Conservation (phyloP, 2,329 filamentous ascomycete species). For the Cladosporium sp. region DNA sequence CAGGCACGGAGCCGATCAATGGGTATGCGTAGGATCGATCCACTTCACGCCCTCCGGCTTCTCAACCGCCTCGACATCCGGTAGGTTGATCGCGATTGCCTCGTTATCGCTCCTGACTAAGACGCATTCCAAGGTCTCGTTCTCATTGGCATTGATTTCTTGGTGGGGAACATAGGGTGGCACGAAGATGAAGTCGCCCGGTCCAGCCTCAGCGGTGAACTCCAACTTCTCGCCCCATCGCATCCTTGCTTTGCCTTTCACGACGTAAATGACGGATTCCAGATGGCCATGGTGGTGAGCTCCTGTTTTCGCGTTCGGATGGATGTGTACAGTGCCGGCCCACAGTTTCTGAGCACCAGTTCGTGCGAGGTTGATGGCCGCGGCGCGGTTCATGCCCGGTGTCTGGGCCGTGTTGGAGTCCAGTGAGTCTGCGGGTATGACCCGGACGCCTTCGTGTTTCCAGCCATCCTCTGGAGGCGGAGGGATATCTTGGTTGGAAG, state of each 20-base stretch:
- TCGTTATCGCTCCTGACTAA: constrained; percentile 39
- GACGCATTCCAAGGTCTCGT: constrained; percentile 40
- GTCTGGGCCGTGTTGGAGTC: constrained; percentile 39
- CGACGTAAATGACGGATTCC: constrained; percentile 41
- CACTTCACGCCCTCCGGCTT: constrained; percentile 39
- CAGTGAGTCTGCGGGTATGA: constrained; percentile 36
- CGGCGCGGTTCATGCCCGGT: constrained; percentile 39
- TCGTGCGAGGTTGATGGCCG: constrained; percentile 41
- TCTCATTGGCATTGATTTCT: constrained; percentile 40
- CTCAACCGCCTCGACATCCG: constrained; percentile 39
- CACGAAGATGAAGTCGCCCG: constrained; percentile 43
- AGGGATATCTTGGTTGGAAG: constrained; percentile 6
- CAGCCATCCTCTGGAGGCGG: constrained; percentile 29
- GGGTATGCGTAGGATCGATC: constrained; percentile 39
- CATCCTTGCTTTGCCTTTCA: constrained; percentile 41
- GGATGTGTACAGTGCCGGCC: constrained; percentile 41
- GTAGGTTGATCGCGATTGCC: constrained; percentile 41
- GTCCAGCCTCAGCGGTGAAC: constrained; percentile 41
- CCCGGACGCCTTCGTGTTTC: constrained; percentile 38
- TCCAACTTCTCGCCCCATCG: constrained; percentile 41
- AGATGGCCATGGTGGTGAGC: constrained; percentile 42
- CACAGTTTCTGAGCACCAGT: constrained; percentile 41
- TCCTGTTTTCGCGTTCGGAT: constrained; percentile 40
- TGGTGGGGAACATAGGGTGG: constrained; percentile 42
- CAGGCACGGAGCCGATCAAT: neutral